A percentile compares a stretch with the other conserved stretches of the same genome.
These are phyloP conservation scores for Asterophora parasitica DNA, from an alignment of 768 basidiomycete genomes.

Conservation along the genomic window DNA sequence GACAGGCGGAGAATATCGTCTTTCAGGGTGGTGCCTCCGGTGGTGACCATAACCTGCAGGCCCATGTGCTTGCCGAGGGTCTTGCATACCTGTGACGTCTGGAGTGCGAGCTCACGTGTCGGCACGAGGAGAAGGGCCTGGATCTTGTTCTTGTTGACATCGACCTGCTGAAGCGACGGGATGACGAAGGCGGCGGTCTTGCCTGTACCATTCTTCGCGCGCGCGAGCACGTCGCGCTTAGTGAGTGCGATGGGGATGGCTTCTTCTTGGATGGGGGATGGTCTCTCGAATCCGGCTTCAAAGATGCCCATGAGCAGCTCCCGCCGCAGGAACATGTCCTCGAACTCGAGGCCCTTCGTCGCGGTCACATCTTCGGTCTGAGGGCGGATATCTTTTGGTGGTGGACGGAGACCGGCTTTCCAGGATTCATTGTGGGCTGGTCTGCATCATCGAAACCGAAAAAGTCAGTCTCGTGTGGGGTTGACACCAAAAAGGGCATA, in stretches of 20 bases:
- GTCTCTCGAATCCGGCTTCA: constrained; percentile 95
- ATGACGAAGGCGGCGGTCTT: constrained; percentile 99
- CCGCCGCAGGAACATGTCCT: constrained; percentile 87
- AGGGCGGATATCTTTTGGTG: constrained; percentile 88
- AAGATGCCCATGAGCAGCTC: constrained; percentile 99
- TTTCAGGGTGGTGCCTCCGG: constrained; percentile 95
- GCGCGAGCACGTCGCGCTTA: constrained; percentile 90
- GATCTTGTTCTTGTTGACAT: constrained; percentile 78
- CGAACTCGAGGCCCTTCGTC: constrained; percentile 92
- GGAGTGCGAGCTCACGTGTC: constrained; percentile 96
- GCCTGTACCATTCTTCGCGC: constrained; percentile 95
- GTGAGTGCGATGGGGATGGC: constrained; percentile 93
- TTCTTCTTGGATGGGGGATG: constrained; percentile 98
- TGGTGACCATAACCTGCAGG: constrained; percentile 98
- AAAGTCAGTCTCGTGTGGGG: background rate
- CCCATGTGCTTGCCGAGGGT: constrained; percentile 94
- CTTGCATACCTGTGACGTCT: constrained; percentile 99
- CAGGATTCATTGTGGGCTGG: constrained; percentile 45
- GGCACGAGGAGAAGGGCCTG: constrained; percentile 96
- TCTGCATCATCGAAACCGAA: constrained; percentile 15
- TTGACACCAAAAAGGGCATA: constrained; percentile 13
- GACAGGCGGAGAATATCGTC: constrained; percentile 94
- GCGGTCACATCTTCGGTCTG: constrained; percentile 97
- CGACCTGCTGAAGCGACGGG: constrained; percentile 90
- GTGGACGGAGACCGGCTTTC: constrained; percentile 76